These are phyloP conservation scores for Xylariaceae sp. DNA, from an alignment of 2,329 filamentous ascomycete genomes.

Conservation along the genomic window DNA sequence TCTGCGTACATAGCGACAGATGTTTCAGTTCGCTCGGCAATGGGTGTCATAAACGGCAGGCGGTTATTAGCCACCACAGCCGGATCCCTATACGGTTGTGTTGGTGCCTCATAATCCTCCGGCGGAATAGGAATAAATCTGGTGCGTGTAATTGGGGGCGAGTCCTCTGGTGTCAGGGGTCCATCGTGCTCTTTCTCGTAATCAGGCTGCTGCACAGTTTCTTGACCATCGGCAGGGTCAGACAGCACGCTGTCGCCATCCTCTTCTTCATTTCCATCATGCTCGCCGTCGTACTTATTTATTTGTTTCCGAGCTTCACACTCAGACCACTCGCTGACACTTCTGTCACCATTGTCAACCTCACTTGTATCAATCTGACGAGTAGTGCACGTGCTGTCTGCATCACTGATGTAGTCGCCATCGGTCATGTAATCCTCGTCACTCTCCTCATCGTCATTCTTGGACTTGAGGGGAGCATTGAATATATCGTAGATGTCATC, in stretches of 20 bases:
- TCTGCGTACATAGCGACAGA: constrained; percentile 66
- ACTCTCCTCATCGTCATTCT: constrained; percentile 35
- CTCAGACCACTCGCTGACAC: constrained; percentile 81
- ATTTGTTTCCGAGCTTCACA: constrained; percentile 72
- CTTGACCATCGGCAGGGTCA: constrained; percentile 20
- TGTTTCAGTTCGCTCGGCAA: constrained; percentile 89
- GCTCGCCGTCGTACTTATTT: constrained; percentile 41
- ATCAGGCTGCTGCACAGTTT: constrained; percentile 18
- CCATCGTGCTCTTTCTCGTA: constrained; percentile 34
- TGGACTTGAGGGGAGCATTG: constrained; percentile 66
- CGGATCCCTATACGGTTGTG: constrained; percentile 74
- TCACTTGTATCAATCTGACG: constrained; percentile 52
- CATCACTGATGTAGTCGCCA: constrained; percentile 75
- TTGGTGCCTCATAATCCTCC: constrained; percentile 78
- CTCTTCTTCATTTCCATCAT: constrained; percentile 32
- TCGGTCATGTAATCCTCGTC: constrained; percentile 66
- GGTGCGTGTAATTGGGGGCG: constrained; percentile 52
- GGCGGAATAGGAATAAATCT: constrained; percentile 76
- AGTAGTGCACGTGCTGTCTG: constrained; percentile 76
- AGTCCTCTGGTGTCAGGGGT: constrained; percentile 31
- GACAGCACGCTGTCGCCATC: constrained; percentile 33
- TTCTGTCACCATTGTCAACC: constrained; percentile 43
- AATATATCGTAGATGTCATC: constrained; percentile 98
- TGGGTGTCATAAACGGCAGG: constrained; percentile 97
- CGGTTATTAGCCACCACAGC: constrained; percentile 79